phyloP scores from a whole-genome alignment of 1,284 basidiomycete genomes.

The Naganishia cerealis region DNA sequence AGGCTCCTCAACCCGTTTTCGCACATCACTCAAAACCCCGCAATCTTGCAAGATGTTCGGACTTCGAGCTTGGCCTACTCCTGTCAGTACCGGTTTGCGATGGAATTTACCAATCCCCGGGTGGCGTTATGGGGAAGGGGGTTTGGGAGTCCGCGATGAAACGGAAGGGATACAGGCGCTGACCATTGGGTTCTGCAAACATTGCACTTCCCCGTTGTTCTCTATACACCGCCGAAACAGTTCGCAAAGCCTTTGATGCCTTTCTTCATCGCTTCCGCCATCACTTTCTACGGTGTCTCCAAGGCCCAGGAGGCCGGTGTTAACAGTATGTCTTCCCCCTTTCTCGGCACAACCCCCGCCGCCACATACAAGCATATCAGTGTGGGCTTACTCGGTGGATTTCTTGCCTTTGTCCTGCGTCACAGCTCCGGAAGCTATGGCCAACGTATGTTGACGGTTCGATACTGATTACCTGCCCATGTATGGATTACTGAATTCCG shows the following conservation, averaged over 20 bases:
- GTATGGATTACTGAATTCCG: background rate
- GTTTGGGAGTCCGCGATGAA: background rate
- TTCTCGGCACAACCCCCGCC: background rate
- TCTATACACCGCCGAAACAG: conserved; percentile 34
- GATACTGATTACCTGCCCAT: background rate
- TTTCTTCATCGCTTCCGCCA: conserved; percentile 46
- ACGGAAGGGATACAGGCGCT: background rate
- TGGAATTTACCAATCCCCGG: background rate
- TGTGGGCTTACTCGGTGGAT: background rate
- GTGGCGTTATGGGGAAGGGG: background rate
- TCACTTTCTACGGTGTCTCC: conserved; percentile 45
- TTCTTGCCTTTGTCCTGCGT: background rate
- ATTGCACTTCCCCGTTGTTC: background rate
- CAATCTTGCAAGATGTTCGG: conserved; percentile 46
- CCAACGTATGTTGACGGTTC: conserved; percentile 33
- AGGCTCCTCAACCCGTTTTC: conserved; percentile 2
- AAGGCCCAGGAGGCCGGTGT: conserved; percentile 47
- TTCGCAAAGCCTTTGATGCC: conserved; percentile 48
- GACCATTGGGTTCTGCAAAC: background rate
- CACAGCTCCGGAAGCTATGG: conserved; percentile 38
- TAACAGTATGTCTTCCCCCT: conserved; percentile 41
- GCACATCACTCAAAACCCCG: conserved; percentile 3
- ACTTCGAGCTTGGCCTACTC: conserved; percentile 51
- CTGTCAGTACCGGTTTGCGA: conserved; percentile 39
- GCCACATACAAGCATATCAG: background rate